Percentiles rank a stretch among this genome's conserved stretches.
phyloP scores from a whole-genome alignment of 129 eudicot genomes.

The Oenanthe sinensis region DNA sequence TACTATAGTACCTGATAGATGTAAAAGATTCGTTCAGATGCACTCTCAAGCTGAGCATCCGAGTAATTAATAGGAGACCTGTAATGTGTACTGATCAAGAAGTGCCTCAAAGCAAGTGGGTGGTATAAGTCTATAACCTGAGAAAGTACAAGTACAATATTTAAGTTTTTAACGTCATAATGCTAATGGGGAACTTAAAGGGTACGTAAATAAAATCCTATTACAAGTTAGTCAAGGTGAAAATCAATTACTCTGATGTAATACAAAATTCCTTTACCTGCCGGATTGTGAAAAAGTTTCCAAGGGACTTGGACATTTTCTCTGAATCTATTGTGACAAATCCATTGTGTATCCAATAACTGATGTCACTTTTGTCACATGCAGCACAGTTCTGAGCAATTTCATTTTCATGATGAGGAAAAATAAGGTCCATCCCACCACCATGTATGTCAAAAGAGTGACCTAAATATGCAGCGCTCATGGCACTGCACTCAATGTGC shows the following conservation, averaged over 20 bases:
- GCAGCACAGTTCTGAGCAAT: conserved; percentile 98
- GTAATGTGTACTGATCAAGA: conserved; percentile 88
- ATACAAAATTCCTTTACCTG: conserved; percentile 41
- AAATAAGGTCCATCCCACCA: conserved; percentile 95
- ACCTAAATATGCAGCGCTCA: conserved; percentile 93
- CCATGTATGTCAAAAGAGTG: conserved; percentile 94
- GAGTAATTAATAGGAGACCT: conserved; percentile 92
- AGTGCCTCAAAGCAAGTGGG: conserved; percentile 89
- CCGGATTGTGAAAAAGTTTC: conserved; percentile 94
- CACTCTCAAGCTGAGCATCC: conserved; percentile 72
- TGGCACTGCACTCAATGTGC: conserved; percentile 99
- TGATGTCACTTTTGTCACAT: conserved; percentile 62
- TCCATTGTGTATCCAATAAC: conserved; percentile 93
- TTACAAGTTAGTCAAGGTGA: neutral
- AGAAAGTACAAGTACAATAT: conserved; percentile 8
- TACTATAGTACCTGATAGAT: conserved; percentile 63
- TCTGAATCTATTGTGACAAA: conserved; percentile 80
- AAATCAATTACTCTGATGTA: neutral
- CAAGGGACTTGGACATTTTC: conserved; percentile 96
- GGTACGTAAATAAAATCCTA: neutral
- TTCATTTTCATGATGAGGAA: conserved; percentile 97
- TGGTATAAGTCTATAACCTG: conserved; percentile 89
- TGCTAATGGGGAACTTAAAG: neutral
- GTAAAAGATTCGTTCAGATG: conserved; percentile 84
- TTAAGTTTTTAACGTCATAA: neutral